Evolutionary conservation across 2,329 filamentous ascomycete genomes (phyloP).

Genomic region (Delphinella strobiligena): DNA sequence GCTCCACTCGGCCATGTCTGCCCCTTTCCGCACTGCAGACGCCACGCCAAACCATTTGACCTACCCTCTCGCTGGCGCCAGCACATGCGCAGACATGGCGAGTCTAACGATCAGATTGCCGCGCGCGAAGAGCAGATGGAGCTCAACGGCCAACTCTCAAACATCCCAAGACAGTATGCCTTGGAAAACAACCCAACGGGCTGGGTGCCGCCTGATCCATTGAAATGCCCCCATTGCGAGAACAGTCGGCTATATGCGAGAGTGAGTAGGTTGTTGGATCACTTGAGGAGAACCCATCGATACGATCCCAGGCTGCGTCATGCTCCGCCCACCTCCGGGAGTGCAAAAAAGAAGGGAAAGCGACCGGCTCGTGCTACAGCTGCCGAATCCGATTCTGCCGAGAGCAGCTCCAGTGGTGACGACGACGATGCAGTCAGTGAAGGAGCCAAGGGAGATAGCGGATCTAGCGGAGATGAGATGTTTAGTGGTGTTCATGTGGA

Average conservation of each 20-base stretch:
- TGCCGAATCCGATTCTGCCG: neutral
- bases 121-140: neutral
- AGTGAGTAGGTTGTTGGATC: slow-evolving; percentile 22
- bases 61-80: slow-evolving; percentile 20
- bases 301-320: slow-evolving; percentile 22
- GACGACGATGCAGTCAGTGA: slow-evolving; percentile 1
- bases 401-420: neutral
- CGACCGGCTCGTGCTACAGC: neutral
- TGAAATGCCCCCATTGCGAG: slow-evolving; percentile 24
- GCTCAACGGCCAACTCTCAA: no score
- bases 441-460: no score
- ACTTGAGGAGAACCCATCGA: slow-evolving; percentile 35
- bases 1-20: slow-evolving; percentile 15
- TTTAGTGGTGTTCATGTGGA: slow-evolving; percentile 55
- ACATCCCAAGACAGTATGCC: no score
- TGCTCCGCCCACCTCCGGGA: slow-evolving; percentile 1
- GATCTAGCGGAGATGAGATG: slow-evolving; percentile 36
- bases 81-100: slow-evolving; percentile 21
- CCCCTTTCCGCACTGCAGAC: slow-evolving; percentile 16
- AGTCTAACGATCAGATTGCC: slow-evolving; percentile 10
- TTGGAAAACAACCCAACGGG: slow-evolving; percentile 6
- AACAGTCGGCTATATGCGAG: slow-evolving; percentile 28
- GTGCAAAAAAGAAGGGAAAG: neutral
- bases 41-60: slow-evolving; percentile 15
- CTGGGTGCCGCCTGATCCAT: slow-evolving; percentile 11